Conservation (phyloP, 306 rosid genomes). For the Cicer arietinum region DNA sequence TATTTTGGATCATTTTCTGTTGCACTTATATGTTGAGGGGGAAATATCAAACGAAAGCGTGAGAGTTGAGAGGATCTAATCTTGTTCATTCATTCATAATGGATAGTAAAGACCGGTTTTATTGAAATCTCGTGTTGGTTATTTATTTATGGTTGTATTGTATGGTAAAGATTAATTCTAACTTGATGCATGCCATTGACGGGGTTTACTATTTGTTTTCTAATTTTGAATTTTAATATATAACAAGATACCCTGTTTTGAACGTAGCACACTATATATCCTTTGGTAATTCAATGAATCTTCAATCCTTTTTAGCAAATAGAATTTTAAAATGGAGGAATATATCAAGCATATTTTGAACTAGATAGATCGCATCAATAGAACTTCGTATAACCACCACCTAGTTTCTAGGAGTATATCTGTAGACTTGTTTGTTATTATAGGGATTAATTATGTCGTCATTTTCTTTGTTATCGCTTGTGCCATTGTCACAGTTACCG, state of each 20-base stretch:
- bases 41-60: background rate
- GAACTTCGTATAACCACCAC: background rate
- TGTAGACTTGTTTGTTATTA: constrained; percentile 21
- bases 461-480: constrained; percentile 32
- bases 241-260: background rate
- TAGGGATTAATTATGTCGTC: constrained; percentile 37
- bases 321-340: background rate
- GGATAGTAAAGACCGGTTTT: background rate
- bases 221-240: background rate
- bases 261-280: background rate
- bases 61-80: constrained; percentile 11
- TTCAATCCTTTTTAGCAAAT: background rate
- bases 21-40: constrained; percentile 14
- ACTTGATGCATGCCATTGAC: background rate
- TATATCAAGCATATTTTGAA: constrained; percentile 6
- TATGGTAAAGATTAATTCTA: constrained; percentile 4
- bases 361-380: background rate
- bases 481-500: constrained; percentile 70
- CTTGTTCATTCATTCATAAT: background rate
- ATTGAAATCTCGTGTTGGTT: background rate
- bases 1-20: constrained; percentile 1
- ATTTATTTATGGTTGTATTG: background rate
- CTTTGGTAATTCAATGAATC: background rate
- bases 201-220: background rate
- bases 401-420: background rate